These are phyloP conservation scores for Penicillium paradoxum DNA, from an alignment of 495 filamentous ascomycete species.

Conservation along the genomic window DNA sequence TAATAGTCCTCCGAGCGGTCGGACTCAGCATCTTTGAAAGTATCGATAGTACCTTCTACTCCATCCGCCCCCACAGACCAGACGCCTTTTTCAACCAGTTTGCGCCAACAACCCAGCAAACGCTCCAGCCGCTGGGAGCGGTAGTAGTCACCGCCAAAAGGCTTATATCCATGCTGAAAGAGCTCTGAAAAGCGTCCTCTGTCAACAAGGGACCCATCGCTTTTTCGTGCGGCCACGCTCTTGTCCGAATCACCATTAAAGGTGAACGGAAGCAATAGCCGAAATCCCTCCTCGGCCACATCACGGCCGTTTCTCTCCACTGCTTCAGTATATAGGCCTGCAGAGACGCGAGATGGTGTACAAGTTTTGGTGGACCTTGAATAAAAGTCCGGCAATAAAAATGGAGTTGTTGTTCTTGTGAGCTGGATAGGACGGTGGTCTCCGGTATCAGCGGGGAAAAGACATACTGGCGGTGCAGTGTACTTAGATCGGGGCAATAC, in stretches of 20 bases:
- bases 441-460: conserved; percentile 13
- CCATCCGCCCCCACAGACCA: conserved; percentile 15
- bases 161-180: conserved; percentile 17
- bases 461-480: conserved; percentile 12
- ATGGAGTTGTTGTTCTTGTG: conserved; percentile 11
- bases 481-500: conserved; percentile 10
- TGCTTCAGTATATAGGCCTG: conserved; percentile 16
- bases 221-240: conserved; percentile 13
- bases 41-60: conserved; percentile 16
- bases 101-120: conserved; percentile 15
- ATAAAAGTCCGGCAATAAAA: conserved; percentile 9
- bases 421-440: conserved; percentile 15
- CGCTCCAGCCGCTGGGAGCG: conserved; percentile 14
- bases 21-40: conserved; percentile 16
- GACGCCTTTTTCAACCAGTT: conserved; percentile 14
- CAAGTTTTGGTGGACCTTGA: conserved; percentile 2
- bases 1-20: too few species aligned
- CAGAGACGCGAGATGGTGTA: conserved; percentile 11
- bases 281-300: conserved; percentile 17
- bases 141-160: conserved; percentile 16
- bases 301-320: conserved; percentile 10
- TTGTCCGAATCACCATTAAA: conserved; percentile 9
- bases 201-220: conserved; percentile 12
- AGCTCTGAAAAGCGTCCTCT: conserved; percentile 9
- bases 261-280: conserved; percentile 16